Evolutionary conservation across 1,139 yeast genomes (phyloP).

Genomic region (Debaryomyces sp.): DNA sequence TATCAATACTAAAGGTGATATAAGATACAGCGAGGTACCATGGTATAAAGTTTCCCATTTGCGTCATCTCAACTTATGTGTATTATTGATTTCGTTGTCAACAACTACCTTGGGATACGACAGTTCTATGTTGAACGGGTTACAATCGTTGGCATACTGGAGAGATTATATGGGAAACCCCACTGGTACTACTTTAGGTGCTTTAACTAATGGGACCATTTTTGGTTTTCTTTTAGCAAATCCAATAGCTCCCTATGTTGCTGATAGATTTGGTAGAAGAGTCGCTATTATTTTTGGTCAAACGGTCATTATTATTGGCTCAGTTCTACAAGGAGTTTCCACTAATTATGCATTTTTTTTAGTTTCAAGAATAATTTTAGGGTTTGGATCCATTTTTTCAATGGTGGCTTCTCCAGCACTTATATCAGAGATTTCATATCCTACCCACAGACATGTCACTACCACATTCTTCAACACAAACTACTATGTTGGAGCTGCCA

Average conservation of each 20-base stretch:
- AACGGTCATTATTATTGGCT: conserved; percentile 33
- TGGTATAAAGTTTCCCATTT: too few species aligned
- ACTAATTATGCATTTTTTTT: conserved; percentile 42
- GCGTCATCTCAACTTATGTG: too few species aligned
- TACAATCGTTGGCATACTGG: conserved; percentile 48
- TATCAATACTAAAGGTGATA: too few species aligned
- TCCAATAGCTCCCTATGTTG: conserved; percentile 24
- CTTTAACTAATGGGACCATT: conserved; percentile 37
- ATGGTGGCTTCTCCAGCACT: conserved; percentile 41
- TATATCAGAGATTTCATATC: conserved; percentile 47
- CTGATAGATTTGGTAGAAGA: conserved; percentile 39
- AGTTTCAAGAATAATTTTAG: conserved; percentile 40
- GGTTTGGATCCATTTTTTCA: conserved; percentile 41
- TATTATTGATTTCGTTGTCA: too few species aligned
- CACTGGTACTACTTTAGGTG: conserved; percentile 46
- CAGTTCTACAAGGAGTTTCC: conserved; percentile 46
- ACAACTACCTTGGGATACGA: conserved; percentile 25
- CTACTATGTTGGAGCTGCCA: conserved; percentile 55
- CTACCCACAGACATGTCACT: conserved; percentile 48
- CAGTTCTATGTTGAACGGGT: conserved; percentile 54
- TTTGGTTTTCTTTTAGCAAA: conserved; percentile 26
- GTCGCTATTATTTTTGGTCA: conserved; percentile 30
- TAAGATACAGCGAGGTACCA: too few species aligned
- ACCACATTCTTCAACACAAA: conserved; percentile 51
- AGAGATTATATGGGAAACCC: conserved; percentile 39